These are phyloP conservation scores for Warburgia ugandensis DNA, from an alignment of 164 flowering plant genomes.

Conservation along the genomic window DNA sequence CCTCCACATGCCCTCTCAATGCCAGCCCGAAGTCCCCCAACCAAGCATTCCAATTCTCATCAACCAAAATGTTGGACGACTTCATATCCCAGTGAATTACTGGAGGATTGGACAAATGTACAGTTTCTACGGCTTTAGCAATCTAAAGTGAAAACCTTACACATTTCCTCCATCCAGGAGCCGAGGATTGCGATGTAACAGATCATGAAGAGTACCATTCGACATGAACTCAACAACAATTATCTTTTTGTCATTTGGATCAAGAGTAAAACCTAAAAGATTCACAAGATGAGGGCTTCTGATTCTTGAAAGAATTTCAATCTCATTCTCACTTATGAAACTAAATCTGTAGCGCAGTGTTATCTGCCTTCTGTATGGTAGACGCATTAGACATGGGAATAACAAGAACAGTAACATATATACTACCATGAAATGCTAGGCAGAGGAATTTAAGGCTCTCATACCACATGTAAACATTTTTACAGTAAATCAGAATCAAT, in stretches of 20 bases:
- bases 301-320: conserved; percentile 62
- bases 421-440: no score
- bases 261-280: conserved; percentile 48
- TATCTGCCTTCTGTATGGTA: no score
- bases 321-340: conserved; percentile 71
- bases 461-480: no score
- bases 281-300: conserved; percentile 49
- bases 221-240: no score
- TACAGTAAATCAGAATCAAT: no score
- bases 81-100: conserved; percentile 89
- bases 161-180: conserved; percentile 57
- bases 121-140: conserved; percentile 45
- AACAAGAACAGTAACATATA: no score
- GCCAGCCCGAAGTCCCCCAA: conserved; percentile 82
- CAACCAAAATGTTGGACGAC: conserved; percentile 70
- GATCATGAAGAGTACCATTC: conserved; percentile 64
- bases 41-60: conserved; percentile 41
- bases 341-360: no score
- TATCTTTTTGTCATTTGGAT: conserved; percentile 21
- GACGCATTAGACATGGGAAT: no score
- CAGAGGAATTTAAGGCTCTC: no score
- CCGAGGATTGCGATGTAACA: conserved; percentile 31
- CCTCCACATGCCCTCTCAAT: conserved; percentile 63
- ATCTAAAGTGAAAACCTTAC: conserved; percentile 47
- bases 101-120: conserved; percentile 73